Conservation (phyloP, 2,329 filamentous ascomycete genomes). For the Myotisia sp. region DNA sequence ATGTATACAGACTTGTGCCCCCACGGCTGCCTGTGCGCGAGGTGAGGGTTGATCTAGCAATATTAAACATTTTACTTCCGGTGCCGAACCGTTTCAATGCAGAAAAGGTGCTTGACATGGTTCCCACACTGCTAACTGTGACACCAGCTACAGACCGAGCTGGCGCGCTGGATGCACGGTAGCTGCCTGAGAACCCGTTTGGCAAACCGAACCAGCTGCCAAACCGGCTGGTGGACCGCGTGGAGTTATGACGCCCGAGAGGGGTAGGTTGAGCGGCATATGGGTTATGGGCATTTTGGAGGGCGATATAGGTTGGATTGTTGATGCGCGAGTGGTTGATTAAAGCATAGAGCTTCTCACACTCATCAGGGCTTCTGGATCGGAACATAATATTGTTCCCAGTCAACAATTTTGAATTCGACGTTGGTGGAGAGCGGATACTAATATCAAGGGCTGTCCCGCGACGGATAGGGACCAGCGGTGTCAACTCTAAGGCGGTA, state of each 20-base stretch:
- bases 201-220: constrained; percentile 35
- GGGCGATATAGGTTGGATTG: constrained; percentile 73
- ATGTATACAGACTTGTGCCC: constrained; percentile 45
- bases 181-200: constrained; percentile 36
- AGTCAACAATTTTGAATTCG: constrained; percentile 47
- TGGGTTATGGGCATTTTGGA: constrained; percentile 56
- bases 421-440: constrained; percentile 70
- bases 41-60: constrained; percentile 60
- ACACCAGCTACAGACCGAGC: constrained; percentile 42
- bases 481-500: constrained; percentile 71
- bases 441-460: constrained; percentile 90
- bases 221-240: constrained; percentile 25
- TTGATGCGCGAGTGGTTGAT: constrained; percentile 84
- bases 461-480: constrained; percentile 74
- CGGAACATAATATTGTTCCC: constrained; percentile 84
- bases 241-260: constrained; percentile 38
- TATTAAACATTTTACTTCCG: constrained; percentile 63
- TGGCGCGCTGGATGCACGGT: constrained; percentile 42
- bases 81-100: constrained; percentile 61
- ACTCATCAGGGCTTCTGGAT: constrained; percentile 60
- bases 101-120: constrained; percentile 64
- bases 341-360: constrained; percentile 65
- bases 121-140: constrained; percentile 63
- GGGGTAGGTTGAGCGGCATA: constrained; percentile 41
- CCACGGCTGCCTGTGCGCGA: constrained; percentile 41